phyloP scores from a whole-genome alignment of 2,329 filamentous ascomycete genomes.

The Penicillium sp. region DNA sequence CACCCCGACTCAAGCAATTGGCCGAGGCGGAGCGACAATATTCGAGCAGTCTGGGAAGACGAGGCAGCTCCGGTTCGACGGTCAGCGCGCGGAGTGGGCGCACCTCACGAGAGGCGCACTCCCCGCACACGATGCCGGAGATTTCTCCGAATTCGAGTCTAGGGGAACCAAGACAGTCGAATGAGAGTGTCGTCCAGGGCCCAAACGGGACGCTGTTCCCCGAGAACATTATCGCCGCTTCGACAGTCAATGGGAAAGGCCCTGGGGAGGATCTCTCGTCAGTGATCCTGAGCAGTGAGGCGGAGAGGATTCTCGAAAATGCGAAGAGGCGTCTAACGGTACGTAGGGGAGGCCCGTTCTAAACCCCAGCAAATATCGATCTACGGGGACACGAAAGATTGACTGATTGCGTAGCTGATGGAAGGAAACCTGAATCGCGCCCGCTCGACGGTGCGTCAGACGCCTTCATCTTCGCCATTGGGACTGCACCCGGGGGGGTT shows the following conservation, averaged over 20 bases:
- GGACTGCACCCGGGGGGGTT: conserved; percentile 33
- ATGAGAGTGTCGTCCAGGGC: conserved; percentile 2
- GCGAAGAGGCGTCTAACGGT: conserved; percentile 85
- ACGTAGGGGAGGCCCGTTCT: conserved; percentile 33
- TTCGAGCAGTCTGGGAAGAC: conserved; percentile 22
- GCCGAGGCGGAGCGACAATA: conserved; percentile 48
- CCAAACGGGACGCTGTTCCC: conserved; percentile 4
- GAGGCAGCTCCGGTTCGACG: conserved; percentile 37
- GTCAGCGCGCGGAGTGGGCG: conserved; percentile 26
- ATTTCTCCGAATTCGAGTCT: conserved; percentile 4
- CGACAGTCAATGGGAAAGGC: conserved; percentile 32
- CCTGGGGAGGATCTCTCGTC: conserved; percentile 63
- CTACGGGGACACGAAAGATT: conserved; percentile 9
- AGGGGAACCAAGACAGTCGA: conserved; percentile 6
- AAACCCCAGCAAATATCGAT: too few species aligned
- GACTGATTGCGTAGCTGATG: conserved; percentile 62
- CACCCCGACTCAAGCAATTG: conserved; percentile 38
- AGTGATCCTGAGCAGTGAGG: conserved; percentile 69
- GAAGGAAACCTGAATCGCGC: conserved; percentile 82
- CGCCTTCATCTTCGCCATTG: conserved; percentile 43
- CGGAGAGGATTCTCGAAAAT: conserved; percentile 86
- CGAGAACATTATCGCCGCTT: conserved; percentile 25
- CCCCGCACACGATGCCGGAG: conserved; percentile 7
- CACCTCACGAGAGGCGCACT: conserved; percentile 13
- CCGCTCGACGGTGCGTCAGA: conserved; percentile 57